Base-by-base conservation (phyloP, 1,139 yeast species). In the Candida sojae region DNA sequence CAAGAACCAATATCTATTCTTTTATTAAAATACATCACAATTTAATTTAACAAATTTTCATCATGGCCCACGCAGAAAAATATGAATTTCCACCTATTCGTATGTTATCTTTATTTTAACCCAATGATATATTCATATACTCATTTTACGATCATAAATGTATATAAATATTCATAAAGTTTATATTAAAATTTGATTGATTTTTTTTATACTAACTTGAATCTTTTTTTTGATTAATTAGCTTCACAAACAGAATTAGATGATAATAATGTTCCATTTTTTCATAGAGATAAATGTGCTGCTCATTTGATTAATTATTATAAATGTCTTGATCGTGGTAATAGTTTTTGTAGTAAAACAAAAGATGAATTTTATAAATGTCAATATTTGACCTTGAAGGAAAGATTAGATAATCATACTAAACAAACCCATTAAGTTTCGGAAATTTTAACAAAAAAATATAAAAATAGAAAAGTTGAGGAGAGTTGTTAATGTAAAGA, bases 361-460 rank as follows among this genome's bases (percentile, higher is more conserved):
- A 75, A 75, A 62, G 80, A 75, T 52, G 75, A 68, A 53, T 75
- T 75, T 57, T 75, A 74, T 66, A 73, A 75, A 59, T 75, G 80
- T 57, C 79, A 74, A 58, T 75, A 75, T 58, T 58, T 66, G 45
- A 67, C 72, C 40, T 74, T 75, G 60, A 73, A 74, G 58, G 71
- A 73, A 52, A 71, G 80, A 64, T 75, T 75, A 46, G 72, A 62
- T n/a, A 49, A 51, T 46, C 63, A 58, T 43, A 46, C 46, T 35
- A 54, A 53, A 41, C 53, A 48, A 48, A 47, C 53, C 10, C 58
- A 56, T 38, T 50, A 47, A 39, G 10, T 25, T 8, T 5, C 26
- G 7, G 7, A 42, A 36, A 6, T 29, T 25, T 29, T 12, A 17
- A 26, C 6, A 29, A 28, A 7, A 28, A 21, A 7, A 28, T n/a